Evolutionary conservation across 192 early-diverging fungal genomes (phyloP).

Genomic region (Lobosporangium transversale): DNA sequence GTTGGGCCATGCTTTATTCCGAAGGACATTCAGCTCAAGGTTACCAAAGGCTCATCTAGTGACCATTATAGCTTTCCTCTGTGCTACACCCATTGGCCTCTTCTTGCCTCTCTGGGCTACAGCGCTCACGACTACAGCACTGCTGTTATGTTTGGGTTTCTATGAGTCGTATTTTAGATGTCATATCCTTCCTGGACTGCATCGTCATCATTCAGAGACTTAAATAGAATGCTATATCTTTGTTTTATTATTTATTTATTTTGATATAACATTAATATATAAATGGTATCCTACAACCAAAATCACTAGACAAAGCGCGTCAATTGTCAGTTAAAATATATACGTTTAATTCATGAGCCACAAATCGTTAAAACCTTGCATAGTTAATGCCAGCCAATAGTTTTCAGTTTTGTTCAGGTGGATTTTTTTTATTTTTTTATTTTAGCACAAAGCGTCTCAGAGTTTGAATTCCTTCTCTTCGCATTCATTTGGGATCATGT

Average conservation of each 20-base stretch:
- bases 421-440: conserved; percentile 8
- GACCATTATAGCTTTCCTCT: conserved; percentile 16
- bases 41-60: conserved; percentile 13
- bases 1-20: conserved; percentile 36
- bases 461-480: conserved; percentile 37
- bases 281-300: too few relatives aligned
- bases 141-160: conserved; percentile 4
- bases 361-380: too few relatives aligned
- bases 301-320: too few relatives aligned
- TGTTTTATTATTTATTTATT: too few relatives aligned
- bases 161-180: conserved; percentile 38
- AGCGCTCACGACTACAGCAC: conserved; percentile 17
- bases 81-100: conserved; percentile 30
- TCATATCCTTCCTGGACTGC: conserved; percentile 18
- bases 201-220: too few relatives aligned
- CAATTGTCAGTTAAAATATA: too few relatives aligned
- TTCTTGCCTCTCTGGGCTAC: conserved; percentile 32
- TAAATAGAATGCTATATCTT: too few relatives aligned
- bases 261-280: too few relatives aligned
- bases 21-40: conserved; percentile 17
- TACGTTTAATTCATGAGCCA: too few relatives aligned
- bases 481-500: conserved; percentile 42
- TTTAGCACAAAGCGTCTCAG: not conserved
- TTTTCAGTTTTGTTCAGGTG: too few relatives aligned
- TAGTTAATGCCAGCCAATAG: too few relatives aligned